Conservation (phyloP, 805 yeast genomes). For the Naumovozyma castellii region DNA sequence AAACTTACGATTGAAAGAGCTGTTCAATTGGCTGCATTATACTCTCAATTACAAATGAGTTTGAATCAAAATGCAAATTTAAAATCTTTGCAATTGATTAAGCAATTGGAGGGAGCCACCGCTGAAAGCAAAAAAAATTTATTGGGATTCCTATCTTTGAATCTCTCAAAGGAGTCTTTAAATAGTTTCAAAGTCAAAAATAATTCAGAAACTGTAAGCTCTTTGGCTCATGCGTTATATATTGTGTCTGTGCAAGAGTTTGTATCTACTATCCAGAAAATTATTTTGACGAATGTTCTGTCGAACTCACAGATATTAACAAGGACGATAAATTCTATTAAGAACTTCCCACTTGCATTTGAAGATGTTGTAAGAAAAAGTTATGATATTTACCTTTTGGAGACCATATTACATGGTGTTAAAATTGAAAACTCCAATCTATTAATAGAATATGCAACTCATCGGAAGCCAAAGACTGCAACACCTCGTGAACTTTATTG, state of each 20-base stretch:
- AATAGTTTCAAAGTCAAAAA: constrained; percentile 6
- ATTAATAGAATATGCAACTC: constrained; percentile 14
- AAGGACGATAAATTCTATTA: constrained; percentile 26
- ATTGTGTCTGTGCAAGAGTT: constrained; percentile 20
- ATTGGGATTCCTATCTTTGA: constrained; percentile 10
- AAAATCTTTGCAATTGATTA: constrained; percentile 20
- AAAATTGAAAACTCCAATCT: constrained; percentile 7
- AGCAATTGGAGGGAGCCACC: constrained; percentile 16
- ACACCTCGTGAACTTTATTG: constrained; percentile 21
- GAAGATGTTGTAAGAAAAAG: constrained; percentile 15
- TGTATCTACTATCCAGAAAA: constrained; percentile 14
- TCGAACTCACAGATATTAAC: constrained; percentile 14
- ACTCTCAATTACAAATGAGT: constrained; percentile 20
- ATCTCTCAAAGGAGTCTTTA: constrained; percentile 11
- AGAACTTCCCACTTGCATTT: constrained; percentile 16
- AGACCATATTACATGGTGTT: constrained; percentile 11
- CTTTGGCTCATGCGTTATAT: constrained; percentile 11
- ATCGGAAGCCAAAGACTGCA: constrained; percentile 9
- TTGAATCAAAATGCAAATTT: constrained; percentile 22
- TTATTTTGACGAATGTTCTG: constrained; percentile 14
- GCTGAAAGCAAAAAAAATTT: constrained; percentile 17
- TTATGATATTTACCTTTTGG: constrained; percentile 9
- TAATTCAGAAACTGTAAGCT: constrained; percentile 5
- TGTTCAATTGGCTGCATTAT: constrained; percentile 17
- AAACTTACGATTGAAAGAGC: constrained; percentile 8